Base-by-base conservation (phyloP, 441 rosid genomes). In the Pelargonium australe region DNA sequence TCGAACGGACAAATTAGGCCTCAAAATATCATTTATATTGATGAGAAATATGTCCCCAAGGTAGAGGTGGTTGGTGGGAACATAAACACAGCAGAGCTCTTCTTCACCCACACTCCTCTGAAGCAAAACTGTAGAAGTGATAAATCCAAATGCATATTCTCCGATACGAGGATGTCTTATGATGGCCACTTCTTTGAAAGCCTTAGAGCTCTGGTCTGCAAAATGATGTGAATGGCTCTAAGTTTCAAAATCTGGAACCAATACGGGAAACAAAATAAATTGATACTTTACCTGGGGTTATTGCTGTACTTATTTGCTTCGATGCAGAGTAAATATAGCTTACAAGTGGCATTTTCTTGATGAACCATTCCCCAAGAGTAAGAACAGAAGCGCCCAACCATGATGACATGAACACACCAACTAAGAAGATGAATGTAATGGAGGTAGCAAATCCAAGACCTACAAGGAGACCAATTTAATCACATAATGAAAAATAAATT, bases 1-100 rank as follows among this genome's bases (percentile, higher is more conserved):
- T 55, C 82, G 79, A 43, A 81, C 85, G 7, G 85, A 81, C 63
- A 81, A 49, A 64, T 77, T 81, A 0, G 85, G 85, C 75, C 82
- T 71, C 68, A 81, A 65, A 55, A 79, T 75, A 49, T 79, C 84
- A 14, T 17, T 70, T 20, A 79, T 68, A 49, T 60, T 74, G 43
- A 79, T 68, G 19, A 81, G 77, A 75, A 72, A 72, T 37, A 81
- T 68, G 49, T 79, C 85, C 4, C 85, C 82, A 0, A 81, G 43
- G 41, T 81, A 79, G 25, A 81, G 82, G 74, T 79, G 79, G 70
- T 79, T 77, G 19, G 85, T 57, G 47, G 80, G 85, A 41, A 76
- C 74, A 63, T 76, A 81, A 43, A 81, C 79, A 51, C 82, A 81
- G 53, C 66, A 71, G 13, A 81, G 76, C 64, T 81, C 80, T 64